These are phyloP conservation scores for Aspergillus ostianus DNA, from an alignment of 495 filamentous ascomycete genomes.

Conservation along the genomic window DNA sequence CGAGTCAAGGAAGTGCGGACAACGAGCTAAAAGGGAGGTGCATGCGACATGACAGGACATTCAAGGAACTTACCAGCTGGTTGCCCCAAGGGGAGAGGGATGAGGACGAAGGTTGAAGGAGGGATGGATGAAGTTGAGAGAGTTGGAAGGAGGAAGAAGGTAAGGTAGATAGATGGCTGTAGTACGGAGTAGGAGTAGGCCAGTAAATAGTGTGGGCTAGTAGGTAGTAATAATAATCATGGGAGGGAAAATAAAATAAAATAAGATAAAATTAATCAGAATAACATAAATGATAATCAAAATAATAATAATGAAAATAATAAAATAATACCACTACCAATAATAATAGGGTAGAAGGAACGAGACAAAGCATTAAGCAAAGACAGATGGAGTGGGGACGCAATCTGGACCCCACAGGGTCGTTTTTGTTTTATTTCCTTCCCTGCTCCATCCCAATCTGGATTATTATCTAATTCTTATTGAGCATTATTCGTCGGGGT, in stretches of 20 bases:
- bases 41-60: conserved; percentile 6
- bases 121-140: conserved; percentile 6
- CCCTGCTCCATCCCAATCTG: neutral
- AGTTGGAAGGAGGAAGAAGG: conserved; percentile 7
- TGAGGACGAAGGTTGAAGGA: neutral
- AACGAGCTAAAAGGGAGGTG: neutral
- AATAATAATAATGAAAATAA: conserved; percentile 6
- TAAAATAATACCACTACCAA: too few relatives aligned
- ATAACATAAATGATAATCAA: conserved; percentile 10
- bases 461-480: conserved; percentile 4
- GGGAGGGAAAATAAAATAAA: conserved; percentile 1
- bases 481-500: neutral
- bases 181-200: conserved; percentile 2
- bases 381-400: conserved; percentile 17
- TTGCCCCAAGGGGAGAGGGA: neutral
- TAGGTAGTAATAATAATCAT: conserved; percentile 11
- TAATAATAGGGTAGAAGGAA: conserved; percentile 2
- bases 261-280: conserved; percentile 12
- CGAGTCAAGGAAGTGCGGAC: conserved; percentile 9
- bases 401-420: conserved; percentile 14
- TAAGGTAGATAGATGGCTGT: conserved; percentile 6
- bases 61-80: neutral
- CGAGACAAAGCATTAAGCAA: conserved; percentile 15
- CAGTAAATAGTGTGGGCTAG: conserved; percentile 3
- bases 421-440: conserved; percentile 6